phyloP scores from a whole-genome alignment of 306 rosid genomes.

The Pachyrhizus erosus region DNA sequence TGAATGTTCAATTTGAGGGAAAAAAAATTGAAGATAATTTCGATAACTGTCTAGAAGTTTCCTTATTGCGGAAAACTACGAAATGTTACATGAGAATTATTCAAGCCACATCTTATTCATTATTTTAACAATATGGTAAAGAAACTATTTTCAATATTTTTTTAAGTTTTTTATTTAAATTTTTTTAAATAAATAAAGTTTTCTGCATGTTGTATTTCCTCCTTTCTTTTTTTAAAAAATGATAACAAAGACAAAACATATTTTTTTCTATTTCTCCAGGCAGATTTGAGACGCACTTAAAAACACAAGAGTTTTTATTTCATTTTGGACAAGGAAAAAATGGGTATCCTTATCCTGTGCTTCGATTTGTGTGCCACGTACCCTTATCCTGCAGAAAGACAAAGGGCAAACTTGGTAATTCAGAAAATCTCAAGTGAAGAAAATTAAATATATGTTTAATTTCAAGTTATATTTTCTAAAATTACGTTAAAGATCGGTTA shows the following conservation, averaged over 20 bases:
- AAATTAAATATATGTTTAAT: background rate
- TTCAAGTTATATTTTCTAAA: too few relatives aligned
- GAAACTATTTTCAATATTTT: background rate
- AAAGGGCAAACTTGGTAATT: slow-evolving; percentile 39
- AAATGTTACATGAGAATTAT: background rate
- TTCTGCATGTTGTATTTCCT: background rate
- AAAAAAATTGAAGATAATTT: background rate
- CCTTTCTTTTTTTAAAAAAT: background rate
- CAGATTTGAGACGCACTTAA: background rate
- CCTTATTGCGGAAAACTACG: background rate
- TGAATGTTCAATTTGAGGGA: too few relatives aligned
- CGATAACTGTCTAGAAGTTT: slow-evolving; percentile 33
- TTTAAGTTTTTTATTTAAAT: background rate
- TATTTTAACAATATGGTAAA: background rate
- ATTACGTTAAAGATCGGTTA: too few relatives aligned
- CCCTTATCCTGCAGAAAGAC: slow-evolving; percentile 6
- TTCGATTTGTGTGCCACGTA: slow-evolving; percentile 53
- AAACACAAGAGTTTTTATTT: background rate
- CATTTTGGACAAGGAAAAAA: background rate
- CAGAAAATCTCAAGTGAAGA: background rate
- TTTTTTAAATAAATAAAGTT: background rate
- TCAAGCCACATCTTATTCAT: slow-evolving; percentile 31
- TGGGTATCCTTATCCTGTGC: background rate
- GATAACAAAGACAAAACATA: background rate
- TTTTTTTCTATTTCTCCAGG: background rate